Evolutionary conservation across 768 basidiomycete species (phyloP), one percentile per base, ranked within the genome.

Genomic region (Rhodosporidiobolus odoratus): DNA sequence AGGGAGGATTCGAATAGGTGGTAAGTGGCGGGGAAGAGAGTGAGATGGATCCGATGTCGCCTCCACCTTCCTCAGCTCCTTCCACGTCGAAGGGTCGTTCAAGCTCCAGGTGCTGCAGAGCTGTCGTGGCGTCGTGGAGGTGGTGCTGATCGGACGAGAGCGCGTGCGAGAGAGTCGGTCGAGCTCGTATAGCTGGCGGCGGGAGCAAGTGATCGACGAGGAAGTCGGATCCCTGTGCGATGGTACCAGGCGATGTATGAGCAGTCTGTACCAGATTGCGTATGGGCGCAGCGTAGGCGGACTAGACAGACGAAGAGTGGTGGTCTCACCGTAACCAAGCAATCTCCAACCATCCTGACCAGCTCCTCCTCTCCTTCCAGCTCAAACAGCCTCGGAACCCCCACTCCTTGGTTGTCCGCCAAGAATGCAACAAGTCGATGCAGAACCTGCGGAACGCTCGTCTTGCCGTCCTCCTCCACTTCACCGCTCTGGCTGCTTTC

Each of bases 11-110:
- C 34, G 30, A 9, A 1, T 30, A 4, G 13, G 38, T 9, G 15
- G 25, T 2, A 10, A 43, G 30, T 2, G 19, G 19, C 0, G 52
- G 53, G 5, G 62, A 56, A 15, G 45, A 40, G 41, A 74, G 65
- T 6, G 68, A 56, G 38, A 68, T 35, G 9, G 56, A 43, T 10
- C 73, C 73, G 38, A 74, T 66, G 65, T 74, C 72, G 57, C n/a
- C n/a, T n/a, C n/a, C n/a, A n/a, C n/a, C n/a, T n/a, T n/a, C n/a
- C n/a, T n/a, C n/a, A n/a, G n/a, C n/a, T n/a, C n/a, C n/a, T n/a
- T n/a, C n/a, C n/a, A n/a, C n/a, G n/a, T n/a, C n/a, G n/a, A n/a
- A n/a, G n/a, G n/a, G n/a, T n/a, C n/a, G n/a, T n/a, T n/a, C n/a
- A n/a, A 54, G 43, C 9, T 68, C 69, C 27, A 66, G 56, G 5